Evolutionary conservation across 2,329 filamentous ascomycete species (phyloP).

Genomic region (Ceratocystis cubensis): DNA sequence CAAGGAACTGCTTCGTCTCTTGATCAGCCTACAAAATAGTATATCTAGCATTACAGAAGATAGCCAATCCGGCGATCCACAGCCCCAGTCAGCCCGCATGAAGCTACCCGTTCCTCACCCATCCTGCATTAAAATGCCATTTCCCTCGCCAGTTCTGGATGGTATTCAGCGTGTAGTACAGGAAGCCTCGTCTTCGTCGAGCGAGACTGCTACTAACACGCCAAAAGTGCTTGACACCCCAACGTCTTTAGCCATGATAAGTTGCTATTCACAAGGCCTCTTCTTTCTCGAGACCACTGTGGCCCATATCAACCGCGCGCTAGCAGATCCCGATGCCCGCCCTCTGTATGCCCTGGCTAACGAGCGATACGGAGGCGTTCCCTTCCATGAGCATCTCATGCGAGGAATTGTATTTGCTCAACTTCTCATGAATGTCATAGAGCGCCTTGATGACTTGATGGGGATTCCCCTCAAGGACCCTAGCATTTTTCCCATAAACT

Average conservation of each 20-base stretch:
- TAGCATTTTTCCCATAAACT: background rate
- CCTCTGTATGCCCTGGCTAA: slow-evolving; percentile 22
- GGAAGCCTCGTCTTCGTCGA: slow-evolving; percentile 4
- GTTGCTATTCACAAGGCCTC: slow-evolving; percentile 26
- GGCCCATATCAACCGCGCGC: slow-evolving; percentile 22
- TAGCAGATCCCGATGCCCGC: slow-evolving; percentile 20
- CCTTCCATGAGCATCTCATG: slow-evolving; percentile 24
- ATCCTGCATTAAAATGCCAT: background rate
- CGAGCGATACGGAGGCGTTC: slow-evolving; percentile 24
- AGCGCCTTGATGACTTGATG: slow-evolving; percentile 25
- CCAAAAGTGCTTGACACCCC: slow-evolving; percentile 23
- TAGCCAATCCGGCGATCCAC: background rate
- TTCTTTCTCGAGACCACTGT: slow-evolving; percentile 25
- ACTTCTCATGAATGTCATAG: slow-evolving; percentile 24
- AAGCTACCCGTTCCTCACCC: background rate
- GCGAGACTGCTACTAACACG: background rate
- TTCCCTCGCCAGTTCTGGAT: background rate
- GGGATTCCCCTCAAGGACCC: slow-evolving; percentile 23
- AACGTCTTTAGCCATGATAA: slow-evolving; percentile 26
- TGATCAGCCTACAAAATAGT: slow-evolving; percentile 24
- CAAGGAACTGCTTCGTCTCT: slow-evolving; percentile 25
- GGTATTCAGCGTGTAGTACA: slow-evolving; percentile 4
- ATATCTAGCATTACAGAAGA: slow-evolving; percentile 9
- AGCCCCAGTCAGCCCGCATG: no score
- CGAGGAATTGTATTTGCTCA: slow-evolving; percentile 27